Evolutionary conservation across 192 early-diverging fungal genomes (phyloP), one percentile per base, ranked within the genome.

Genomic region (Pilaira anomala): DNA sequence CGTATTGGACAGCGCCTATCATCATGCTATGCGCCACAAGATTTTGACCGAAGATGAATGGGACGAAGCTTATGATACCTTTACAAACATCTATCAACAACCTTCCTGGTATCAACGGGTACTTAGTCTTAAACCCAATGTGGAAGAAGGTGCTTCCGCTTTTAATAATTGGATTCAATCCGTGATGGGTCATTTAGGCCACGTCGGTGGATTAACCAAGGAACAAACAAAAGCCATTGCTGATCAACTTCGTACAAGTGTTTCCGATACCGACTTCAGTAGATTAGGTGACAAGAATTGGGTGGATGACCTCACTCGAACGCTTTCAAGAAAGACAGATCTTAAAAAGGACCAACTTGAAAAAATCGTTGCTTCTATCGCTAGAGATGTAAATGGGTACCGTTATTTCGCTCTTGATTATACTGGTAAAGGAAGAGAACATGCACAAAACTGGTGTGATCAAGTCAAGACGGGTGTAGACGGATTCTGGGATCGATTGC

Each of bases 41-140:
- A 50, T 63, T 13, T 24, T 63, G n/a, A 52, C 62, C 16, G 62
- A 63, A 40, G 12, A 19, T 3, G 29, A 63, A 51, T 63, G 62
- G 62, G 45, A 63, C 5, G 7, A 13, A 11, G 46, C 45, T 16
- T 29, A 26, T 21, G 16, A 6, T 25, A 24, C 26, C 36, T 13
- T 63, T 7, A 25, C n/a, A 7, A 36, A 21, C 11, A 12, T 14
- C 3, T 52, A 39, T 30, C 29, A 63, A 28, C n/a, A 25, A 13
- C 49, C 46, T 30, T 52, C 30, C 26, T 63, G 62, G 62, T 50
- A 53, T 22, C 49, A 63, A 51, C 19, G 33, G 1, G 19, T 26
- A 16, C 36, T 39, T 8, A 12, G 24, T 7, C 29, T 28, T 3
- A 48, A 50, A 13, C 48, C 33, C 7, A 22, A 29, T 3, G 46